phyloP scores from a whole-genome alignment of 2,329 filamentous ascomycete genomes.

The Hypoxylon sp. region DNA sequence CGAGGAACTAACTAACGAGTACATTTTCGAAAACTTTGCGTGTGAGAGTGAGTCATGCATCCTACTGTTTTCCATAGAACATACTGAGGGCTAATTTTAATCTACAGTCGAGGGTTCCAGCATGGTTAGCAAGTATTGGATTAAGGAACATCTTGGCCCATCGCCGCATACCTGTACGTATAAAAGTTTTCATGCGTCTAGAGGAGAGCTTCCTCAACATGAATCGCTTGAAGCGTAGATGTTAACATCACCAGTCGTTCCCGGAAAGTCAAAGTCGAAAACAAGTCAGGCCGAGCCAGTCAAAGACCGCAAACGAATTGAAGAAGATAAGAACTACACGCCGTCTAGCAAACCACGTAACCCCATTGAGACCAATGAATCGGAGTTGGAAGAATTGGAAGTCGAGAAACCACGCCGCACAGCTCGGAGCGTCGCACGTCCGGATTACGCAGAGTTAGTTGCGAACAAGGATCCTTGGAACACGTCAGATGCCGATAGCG shows the following conservation, averaged over 20 bases:
- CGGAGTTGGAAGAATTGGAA: constrained; percentile 39
- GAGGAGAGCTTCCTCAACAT: not conserved
- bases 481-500: constrained; percentile 43
- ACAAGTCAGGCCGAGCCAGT: constrained; percentile 24
- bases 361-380: constrained; percentile 23
- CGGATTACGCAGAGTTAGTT: constrained; percentile 52
- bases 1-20: constrained; percentile 50
- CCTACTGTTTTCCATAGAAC: not conserved
- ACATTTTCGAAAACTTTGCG: constrained; percentile 53
- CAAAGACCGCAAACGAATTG: constrained; percentile 34
- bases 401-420: constrained; percentile 46
- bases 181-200: not conserved
- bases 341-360: constrained; percentile 34
- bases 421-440: constrained; percentile 47
- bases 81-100: constrained; percentile 14
- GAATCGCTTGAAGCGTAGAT: not conserved
- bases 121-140: constrained; percentile 52
- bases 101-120: constrained; percentile 48
- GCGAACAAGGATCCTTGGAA: constrained; percentile 50
- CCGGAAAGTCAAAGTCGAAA: constrained; percentile 33
- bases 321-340: constrained; percentile 45
- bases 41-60: constrained; percentile 46
- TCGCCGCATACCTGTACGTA: constrained; percentile 51
- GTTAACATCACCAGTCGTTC: constrained; percentile 45
- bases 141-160: constrained; percentile 49